phyloP scores from a whole-genome alignment of 177 flowering plant species.

The Tripterygium wilfordii region DNA sequence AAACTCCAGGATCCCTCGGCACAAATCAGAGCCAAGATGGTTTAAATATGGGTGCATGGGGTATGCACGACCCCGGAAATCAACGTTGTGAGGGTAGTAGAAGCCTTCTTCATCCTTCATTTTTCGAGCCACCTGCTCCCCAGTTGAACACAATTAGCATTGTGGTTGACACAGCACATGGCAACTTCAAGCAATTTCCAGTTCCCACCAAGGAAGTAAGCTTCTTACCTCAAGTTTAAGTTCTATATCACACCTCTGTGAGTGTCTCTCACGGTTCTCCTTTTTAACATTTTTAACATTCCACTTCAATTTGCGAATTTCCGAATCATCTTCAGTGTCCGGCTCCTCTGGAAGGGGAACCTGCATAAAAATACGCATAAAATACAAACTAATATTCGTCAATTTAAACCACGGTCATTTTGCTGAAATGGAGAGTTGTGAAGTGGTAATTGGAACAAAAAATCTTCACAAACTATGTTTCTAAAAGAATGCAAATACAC shows the following conservation, averaged over 20 bases:
- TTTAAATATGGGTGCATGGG: constrained; percentile 97
- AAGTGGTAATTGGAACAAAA: no score
- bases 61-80: constrained; percentile 98
- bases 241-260: constrained; percentile 86
- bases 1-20: constrained; percentile 90
- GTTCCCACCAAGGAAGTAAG: no score
- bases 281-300: constrained; percentile 57
- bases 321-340: constrained; percentile 72
- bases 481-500: no score
- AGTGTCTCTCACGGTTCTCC: constrained; percentile 80
- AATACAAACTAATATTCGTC: background rate
- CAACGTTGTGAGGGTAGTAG: constrained; percentile 93
- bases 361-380: constrained; percentile 24
- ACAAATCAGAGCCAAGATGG: constrained; percentile 96
- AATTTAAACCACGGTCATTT: no score
- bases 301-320: constrained; percentile 82
- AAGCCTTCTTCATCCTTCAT: constrained; percentile 95
- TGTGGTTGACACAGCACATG: background rate
- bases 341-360: constrained; percentile 79
- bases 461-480: no score
- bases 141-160: constrained; percentile 8
- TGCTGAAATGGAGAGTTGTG: no score
- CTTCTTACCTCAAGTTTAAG: constrained; percentile 86
- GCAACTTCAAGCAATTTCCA: no score
- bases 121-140: constrained; percentile 81